Base-by-base conservation (phyloP, 2,329 filamentous ascomycete species). In the Fusarium sp. region DNA sequence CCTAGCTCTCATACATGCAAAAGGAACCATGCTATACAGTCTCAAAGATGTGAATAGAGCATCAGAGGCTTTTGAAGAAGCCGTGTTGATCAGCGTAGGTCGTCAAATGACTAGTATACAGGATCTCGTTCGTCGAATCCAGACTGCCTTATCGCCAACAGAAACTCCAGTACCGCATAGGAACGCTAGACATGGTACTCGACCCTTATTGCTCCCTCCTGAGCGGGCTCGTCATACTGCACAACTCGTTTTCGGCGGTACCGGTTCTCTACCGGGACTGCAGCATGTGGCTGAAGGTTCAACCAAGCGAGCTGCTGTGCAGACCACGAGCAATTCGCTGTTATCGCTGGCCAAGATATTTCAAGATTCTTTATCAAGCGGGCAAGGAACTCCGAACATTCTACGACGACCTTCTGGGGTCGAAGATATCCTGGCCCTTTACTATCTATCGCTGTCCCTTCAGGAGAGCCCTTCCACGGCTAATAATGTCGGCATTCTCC, bases 21-120 rank as follows among this genome's bases (percentile, higher is more conserved):
- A 98, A 81, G 96, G 95, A n/a, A 98, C 98, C 71, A 97, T 98
- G 92, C 86, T 98, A 4, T 99, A 99, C 81, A 91, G 93, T 31
- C 84, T 97, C 35, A 95, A 95, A 49, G 92, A 98, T 73, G 93
- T 96, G 71, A 86, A 87, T 42, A 89, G 87, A 44, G 96, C 96
- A 45, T 94, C 95, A 2, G 89, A 91, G 75, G 94, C 96, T 7
- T 99, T 99, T 75, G 96, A 99, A 80, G 94, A 98, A 80, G 95
- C 95, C 1, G 94, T 99, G 7, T 83, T 98, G 58, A 95, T 99
- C 70, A 95, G 94, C 64, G 89, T 93, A 33, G 95, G 94, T 4
- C 88, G 91, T 68, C 86, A 87, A 50, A 87, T 92, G 10, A 86
- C 88, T 67, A 91, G 91, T 29, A 93, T 98, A 52, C 90, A 91